A percentile compares a stretch with the other conserved stretches of the same genome.
Conservation (phyloP, 192 early-diverging fungal species). For the Rhizoclosmatium sp. region DNA sequence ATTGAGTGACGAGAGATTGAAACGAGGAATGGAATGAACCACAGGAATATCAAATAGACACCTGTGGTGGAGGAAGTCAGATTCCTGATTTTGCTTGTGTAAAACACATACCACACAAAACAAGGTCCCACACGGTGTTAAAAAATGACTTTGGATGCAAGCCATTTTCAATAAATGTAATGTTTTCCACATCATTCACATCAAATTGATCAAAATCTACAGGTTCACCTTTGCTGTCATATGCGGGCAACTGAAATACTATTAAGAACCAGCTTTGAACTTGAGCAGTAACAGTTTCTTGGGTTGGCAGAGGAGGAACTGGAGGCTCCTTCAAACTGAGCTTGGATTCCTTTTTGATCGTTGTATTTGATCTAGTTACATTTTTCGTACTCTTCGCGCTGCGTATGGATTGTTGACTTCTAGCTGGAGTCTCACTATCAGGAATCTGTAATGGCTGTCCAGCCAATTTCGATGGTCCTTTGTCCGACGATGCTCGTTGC, state of each 20-base stretch:
- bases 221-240: not conserved
- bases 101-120: not conserved
- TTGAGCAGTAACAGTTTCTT: no score
- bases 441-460: no score
- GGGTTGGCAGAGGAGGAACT: no score
- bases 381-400: no score
- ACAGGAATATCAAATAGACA: not conserved
- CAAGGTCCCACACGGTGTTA: not conserved
- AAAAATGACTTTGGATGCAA: conserved; percentile 2
- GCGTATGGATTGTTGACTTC: no score
- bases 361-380: no score
- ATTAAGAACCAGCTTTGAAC: not conserved
- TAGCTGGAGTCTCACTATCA: no score
- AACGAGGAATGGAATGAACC: not conserved
- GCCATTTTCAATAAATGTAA: not conserved
- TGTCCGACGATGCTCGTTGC: no score
- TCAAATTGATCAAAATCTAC: not conserved
- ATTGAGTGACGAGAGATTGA: not conserved
- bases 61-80: not conserved
- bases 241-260: not conserved
- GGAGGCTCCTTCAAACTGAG: no score
- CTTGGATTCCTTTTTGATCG: no score
- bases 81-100: not conserved
- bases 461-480: no score
- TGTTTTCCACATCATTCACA: not conserved